phyloP scores from a whole-genome alignment of 495 filamentous ascomycete genomes.

The Friedmanniomyces simplex region DNA sequence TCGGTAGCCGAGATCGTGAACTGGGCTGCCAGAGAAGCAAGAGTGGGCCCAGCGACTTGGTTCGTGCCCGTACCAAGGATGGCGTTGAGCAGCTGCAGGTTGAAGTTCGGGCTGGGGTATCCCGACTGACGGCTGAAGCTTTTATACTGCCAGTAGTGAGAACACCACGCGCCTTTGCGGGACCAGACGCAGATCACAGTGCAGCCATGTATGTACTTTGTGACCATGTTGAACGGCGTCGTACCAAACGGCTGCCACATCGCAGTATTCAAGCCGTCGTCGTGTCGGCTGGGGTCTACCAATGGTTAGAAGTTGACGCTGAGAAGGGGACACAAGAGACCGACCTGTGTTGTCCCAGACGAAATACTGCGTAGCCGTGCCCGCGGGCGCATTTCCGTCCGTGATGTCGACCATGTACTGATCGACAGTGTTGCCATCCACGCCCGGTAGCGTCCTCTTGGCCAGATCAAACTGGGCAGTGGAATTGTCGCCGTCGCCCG shows the following conservation, averaged over 20 bases:
- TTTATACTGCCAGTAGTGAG: not conserved
- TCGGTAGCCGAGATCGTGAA: not conserved
- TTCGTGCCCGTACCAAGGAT: not conserved
- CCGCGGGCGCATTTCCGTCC: not conserved
- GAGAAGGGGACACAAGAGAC: too few relatives aligned
- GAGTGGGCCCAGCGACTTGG: not conserved
- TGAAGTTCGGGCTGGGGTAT: not conserved
- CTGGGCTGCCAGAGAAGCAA: not conserved
- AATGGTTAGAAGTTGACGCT: not conserved
- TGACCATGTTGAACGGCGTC: not conserved
- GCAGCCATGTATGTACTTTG: not conserved
- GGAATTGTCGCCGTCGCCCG: not conserved
- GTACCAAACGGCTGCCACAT: not conserved
- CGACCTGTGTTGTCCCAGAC: not conserved
- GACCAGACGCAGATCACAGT: not conserved
- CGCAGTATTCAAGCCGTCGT: not conserved
- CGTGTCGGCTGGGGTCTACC: not conserved
- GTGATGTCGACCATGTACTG: not conserved
- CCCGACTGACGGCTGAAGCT: too few relatives aligned
- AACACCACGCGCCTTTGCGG: not conserved
- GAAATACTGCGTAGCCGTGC: not conserved
- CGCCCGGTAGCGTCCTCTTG: not conserved
- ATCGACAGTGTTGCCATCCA: not conserved
- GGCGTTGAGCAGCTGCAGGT: not conserved
- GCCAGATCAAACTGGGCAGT: not conserved